phyloP scores from a whole-genome alignment of 2,329 filamentous ascomycete species.

The Berkeleyomyces rouxiae region DNA sequence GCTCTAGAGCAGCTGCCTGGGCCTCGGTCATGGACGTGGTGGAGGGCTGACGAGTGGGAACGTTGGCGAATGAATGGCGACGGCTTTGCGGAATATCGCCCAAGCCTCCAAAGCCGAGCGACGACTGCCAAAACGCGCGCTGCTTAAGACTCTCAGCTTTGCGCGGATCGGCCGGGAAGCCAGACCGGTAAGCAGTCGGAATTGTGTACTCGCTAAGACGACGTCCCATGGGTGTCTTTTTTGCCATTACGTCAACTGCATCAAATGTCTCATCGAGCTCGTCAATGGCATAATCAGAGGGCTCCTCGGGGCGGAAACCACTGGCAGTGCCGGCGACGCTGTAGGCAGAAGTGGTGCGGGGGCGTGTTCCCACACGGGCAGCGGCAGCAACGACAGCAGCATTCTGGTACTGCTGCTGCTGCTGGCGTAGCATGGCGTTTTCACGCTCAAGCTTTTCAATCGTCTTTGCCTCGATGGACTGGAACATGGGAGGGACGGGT shows the following conservation, averaged over 20 bases:
- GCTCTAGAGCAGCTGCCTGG: constrained; percentile 2
- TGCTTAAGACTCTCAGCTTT: constrained; percentile 50
- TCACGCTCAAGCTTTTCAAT: constrained; percentile 47
- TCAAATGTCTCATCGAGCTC: constrained; percentile 50
- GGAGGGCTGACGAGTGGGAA: constrained; percentile 46
- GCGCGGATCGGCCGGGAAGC: constrained; percentile 39
- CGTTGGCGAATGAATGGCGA: constrained; percentile 62
- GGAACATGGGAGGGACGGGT: constrained; percentile 27
- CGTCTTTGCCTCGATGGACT: constrained; percentile 41
- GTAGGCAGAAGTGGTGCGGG: constrained; percentile 30
- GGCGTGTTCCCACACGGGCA: constrained; percentile 17
- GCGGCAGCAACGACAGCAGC: constrained; percentile 15
- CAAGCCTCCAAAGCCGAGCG: constrained; percentile 45
- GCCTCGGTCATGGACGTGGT: constrained; percentile 34
- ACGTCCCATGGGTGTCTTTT: constrained; percentile 30
- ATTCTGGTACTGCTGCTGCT: constrained; percentile 35
- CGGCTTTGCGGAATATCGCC: constrained; percentile 55
- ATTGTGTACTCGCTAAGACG: constrained; percentile 41
- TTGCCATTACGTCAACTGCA: constrained; percentile 26
- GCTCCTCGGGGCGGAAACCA: constrained; percentile 30
- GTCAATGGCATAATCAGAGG: constrained; percentile 54
- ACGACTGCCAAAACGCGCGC: constrained; percentile 50
- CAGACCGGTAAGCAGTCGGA: constrained; percentile 28
- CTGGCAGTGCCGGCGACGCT: constrained; percentile 36
- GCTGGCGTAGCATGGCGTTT: constrained; percentile 44